These are phyloP conservation scores for Grosmannia penicillata DNA, from an alignment of 2,329 filamentous ascomycete genomes.

Conservation along the genomic window DNA sequence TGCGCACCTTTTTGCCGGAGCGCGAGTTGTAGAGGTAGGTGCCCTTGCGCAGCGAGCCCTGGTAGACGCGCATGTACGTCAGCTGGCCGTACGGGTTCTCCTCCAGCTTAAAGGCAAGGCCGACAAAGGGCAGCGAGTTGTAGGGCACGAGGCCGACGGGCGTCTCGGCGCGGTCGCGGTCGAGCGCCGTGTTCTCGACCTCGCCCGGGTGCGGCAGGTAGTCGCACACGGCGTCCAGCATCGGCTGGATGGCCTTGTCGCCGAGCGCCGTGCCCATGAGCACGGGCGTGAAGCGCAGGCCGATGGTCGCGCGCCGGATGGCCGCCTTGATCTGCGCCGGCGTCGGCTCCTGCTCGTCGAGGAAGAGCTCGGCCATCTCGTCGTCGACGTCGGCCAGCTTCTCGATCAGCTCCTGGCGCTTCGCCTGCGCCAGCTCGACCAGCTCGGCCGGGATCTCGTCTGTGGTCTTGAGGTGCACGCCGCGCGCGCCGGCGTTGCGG, in stretches of 20 bases:
- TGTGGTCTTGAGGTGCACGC: conserved; percentile 59
- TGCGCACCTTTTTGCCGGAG: conserved; percentile 88
- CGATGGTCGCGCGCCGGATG: conserved; percentile 80
- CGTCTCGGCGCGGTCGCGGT: conserved; percentile 63
- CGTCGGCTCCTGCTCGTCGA: conserved; percentile 73
- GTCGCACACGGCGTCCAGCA: conserved; percentile 90
- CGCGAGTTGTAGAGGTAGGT: conserved; percentile 86
- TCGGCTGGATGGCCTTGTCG: conserved; percentile 88
- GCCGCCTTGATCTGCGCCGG: conserved; percentile 77
- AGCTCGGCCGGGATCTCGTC: conserved; percentile 77
- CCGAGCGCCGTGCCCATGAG: conserved; percentile 93
- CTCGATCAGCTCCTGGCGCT: conserved; percentile 76
- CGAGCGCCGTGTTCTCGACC: conserved; percentile 78
- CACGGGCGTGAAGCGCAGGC: conserved; percentile 81
- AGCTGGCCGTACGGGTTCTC: conserved; percentile 97
- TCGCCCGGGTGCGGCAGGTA: conserved; percentile 87
- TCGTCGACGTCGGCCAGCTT: conserved; percentile 95
- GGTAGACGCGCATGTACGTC: conserved; percentile 97
- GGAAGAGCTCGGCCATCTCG: conserved; percentile 87
- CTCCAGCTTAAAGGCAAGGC: conserved; percentile 95
- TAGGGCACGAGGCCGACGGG: conserved; percentile 82
- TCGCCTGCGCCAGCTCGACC: conserved; percentile 62
- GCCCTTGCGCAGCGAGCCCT: conserved; percentile 79
- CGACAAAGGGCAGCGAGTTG: conserved; percentile 85
- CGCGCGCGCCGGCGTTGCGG: conserved; percentile 76